A percentile compares a stretch with the other conserved stretches of the same genome.
These are phyloP conservation scores for Vaccinium vitisidaea DNA, from an alignment of 148 eudicot genomes.

Conservation along the genomic window DNA sequence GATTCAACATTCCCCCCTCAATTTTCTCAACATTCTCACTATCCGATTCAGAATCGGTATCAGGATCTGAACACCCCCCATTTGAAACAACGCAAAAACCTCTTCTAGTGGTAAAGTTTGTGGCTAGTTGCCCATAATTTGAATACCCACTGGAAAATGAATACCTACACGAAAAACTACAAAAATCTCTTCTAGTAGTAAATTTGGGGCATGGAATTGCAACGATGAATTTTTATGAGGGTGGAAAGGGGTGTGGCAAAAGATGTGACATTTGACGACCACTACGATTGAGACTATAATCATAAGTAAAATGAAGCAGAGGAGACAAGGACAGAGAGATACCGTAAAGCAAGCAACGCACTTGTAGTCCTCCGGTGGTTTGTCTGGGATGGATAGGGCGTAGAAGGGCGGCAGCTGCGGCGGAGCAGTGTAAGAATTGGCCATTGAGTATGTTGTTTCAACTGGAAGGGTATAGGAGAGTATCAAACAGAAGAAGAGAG, in stretches of 20 bases:
- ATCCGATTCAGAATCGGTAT: conserved; percentile 26
- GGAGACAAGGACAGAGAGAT: conserved; percentile 69
- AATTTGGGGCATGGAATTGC: not conserved
- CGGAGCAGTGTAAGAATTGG: conserved; percentile 17
- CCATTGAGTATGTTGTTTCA: conserved; percentile 18
- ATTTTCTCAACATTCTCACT: conserved; percentile 23
- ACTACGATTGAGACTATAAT: conserved; percentile 34
- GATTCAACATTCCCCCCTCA: conserved; percentile 25
- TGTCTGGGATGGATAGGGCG: conserved; percentile 20
- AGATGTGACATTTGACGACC: conserved; percentile 42
- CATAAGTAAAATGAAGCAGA: conserved; percentile 47
- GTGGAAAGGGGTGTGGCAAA: conserved; percentile 56
- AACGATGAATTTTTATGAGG: conserved; percentile 16
- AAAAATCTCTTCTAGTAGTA: conserved; percentile 23
- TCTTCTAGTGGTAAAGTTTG: not conserved
- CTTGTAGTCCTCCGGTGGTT: conserved; percentile 17
- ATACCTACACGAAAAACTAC: conserved; percentile 1
- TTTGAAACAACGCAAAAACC: conserved; percentile 22
- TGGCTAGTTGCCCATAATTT: not conserved
- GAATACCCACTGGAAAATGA: not conserved
- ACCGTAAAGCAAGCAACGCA: conserved; percentile 33
- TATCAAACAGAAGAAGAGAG: too few species aligned
- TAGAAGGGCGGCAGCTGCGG: conserved; percentile 21
- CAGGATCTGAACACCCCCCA: conserved; percentile 20
- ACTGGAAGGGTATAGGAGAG: not conserved